Evolutionary conservation across 1,139 yeast genomes (phyloP), one percentile per base, ranked within the genome.

Genomic region (Sporopachydermia cereana): DNA sequence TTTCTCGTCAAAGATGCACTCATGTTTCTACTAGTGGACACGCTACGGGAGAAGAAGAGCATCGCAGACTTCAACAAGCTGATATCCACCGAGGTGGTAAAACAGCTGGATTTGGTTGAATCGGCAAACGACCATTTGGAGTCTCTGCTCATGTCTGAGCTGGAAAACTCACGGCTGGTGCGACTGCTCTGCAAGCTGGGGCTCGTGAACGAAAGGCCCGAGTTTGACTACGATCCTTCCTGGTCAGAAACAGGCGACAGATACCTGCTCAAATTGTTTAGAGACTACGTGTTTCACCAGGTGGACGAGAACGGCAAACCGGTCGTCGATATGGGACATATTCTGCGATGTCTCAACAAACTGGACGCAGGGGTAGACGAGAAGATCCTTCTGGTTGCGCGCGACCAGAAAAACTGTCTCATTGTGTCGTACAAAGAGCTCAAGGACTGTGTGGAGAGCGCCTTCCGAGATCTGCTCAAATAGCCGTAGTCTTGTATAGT

Each of bases 331-430:
- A 68, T 91, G 54, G 80, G 89, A 1, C 86, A 88, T 59, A 93
- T 89, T 2, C 67, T 93, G 51, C 68, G 76, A 45, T 76, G 82
- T 53, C 67, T 91, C 55, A 91, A 91, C 64, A 91, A 91, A 61
- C 68, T 91, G 49, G 99, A 93, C 60, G 94, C 93, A 14, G 98
- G 97, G 1, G 74, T 83, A 42, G 91, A 85, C 45, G 98, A 91
- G 60, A 79, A 76, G 55, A 64, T 91, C 24, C 67, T 88, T 58
- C 70, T 91, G 49, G 84, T 86, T 3, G 80, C 93, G 25, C 73
- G 82, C 17, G 96, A 89, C 59, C 95, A 88, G 43, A 57, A 57
- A 42, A 51, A 48, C 43, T 55, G 60, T 44, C 43, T 57, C 24
- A 49, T 56, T 21, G 57, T 56, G 22, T 50, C 53, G 36, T 55